These are phyloP conservation scores for Paramecium octaurelia DNA, from an alignment of 73 alveolate species.

Conservation along the genomic window DNA sequence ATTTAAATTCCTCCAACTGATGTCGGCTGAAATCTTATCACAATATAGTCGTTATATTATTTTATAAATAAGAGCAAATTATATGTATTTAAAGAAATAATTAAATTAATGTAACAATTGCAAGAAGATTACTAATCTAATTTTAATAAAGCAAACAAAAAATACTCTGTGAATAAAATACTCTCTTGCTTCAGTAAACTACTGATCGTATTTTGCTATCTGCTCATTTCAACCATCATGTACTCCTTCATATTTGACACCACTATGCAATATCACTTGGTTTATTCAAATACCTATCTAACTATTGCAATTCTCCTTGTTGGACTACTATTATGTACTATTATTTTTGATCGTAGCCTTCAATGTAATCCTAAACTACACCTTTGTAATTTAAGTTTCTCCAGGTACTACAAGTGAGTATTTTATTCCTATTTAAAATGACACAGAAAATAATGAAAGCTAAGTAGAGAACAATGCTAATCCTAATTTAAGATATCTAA, in stretches of 20 bases:
- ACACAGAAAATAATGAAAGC: not conserved
- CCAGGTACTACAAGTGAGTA: not conserved
- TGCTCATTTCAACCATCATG: not conserved
- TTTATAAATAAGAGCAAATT: not conserved
- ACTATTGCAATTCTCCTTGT: not conserved
- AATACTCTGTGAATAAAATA: not conserved
- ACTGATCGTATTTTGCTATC: not conserved
- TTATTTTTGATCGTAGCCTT: not conserved
- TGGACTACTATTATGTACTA: not conserved
- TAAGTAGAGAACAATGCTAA: not conserved
- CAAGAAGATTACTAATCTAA: not conserved
- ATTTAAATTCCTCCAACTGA: not conserved
- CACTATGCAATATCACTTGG: not conserved
- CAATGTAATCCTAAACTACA: not conserved
- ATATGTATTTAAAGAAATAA: not conserved
- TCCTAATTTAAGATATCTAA: not conserved
- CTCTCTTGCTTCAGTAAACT: not conserved
- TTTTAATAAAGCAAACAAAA: not conserved
- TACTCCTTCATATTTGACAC: slow-evolving; percentile 5
- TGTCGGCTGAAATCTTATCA: not conserved
- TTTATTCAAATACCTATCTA: not conserved
- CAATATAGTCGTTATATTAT: not conserved
- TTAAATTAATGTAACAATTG: not conserved
- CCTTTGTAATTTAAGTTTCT: not conserved
- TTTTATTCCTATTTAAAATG: not conserved